Base-by-base conservation (phyloP, 2,329 filamentous ascomycete genomes). In the Trichoderma citrinoviride region DNA sequence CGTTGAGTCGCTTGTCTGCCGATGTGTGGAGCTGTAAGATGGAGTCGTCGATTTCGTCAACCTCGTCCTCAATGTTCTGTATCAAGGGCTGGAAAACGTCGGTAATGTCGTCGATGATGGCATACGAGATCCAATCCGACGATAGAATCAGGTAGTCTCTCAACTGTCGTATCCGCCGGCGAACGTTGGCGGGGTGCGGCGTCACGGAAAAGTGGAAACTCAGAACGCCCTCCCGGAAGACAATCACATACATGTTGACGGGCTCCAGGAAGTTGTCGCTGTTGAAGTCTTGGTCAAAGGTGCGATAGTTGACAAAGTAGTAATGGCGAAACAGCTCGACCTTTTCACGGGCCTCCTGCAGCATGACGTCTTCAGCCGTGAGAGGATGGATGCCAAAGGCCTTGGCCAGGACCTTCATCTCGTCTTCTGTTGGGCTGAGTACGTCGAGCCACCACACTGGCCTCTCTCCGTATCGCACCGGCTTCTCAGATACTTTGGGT, bases 371-470 rank as follows among this genome's bases (percentile, higher is more conserved):
- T 77, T 99, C 95, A 1, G 92, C 90, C 0, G 95, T 99, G 65
- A 99, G 80, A 0, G 95, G 93, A 78, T 99, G 95, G 66, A 99
- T 97, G 17, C 93, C 92, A 74, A 99, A 99, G 0, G 95, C 86
- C 73, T 96, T 96, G 33, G 92, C 88, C 46, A 99, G 84, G 8
- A 95, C 87, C 74, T 93, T 94, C 95, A 99, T 98, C 78, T 99
- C 95, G 0, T 89, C 87, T 73, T 98, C 93, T 0, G 93, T 97
- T 0, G 95, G 95, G 50, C 87, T 91, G 25, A 97, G 82, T 5
- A 99, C 87, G 77, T 99, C 95, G 4, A 99, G 85, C 95, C 95
- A 99, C 86, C 95, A 99, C 0, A 95, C 93, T 5, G 95, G 95
- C 6, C 93, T 87, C 27, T 95, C 90, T 1, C 94, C 94, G 69